These are phyloP conservation scores for Posidonia oceanica DNA, from an alignment of 116 monocot species.

Conservation along the genomic window DNA sequence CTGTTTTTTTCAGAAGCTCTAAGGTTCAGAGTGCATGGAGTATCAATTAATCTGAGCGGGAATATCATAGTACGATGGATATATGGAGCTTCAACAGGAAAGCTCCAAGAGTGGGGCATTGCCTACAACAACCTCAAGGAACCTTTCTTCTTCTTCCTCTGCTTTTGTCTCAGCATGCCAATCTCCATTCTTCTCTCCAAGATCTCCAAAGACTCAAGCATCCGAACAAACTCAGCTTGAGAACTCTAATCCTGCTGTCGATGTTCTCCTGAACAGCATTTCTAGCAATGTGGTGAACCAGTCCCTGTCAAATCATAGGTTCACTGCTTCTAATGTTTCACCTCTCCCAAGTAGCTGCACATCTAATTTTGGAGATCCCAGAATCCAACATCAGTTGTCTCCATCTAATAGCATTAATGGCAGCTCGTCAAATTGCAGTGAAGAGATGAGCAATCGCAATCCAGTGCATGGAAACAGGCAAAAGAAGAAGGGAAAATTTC, in stretches of 20 bases:
- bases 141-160: constrained; percentile 83
- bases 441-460: constrained; percentile 10
- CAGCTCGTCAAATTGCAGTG: constrained; percentile 34
- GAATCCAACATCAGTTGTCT: constrained; percentile 11
- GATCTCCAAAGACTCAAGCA: constrained; percentile 34
- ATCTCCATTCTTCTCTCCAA: constrained; percentile 93
- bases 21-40: constrained; percentile 20
- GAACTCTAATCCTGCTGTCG: background rate
- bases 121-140: constrained; percentile 34
- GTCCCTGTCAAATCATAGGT: background rate
- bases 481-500: constrained; percentile 32
- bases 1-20: background rate
- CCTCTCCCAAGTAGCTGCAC: constrained; percentile 31
- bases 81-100: constrained; percentile 93
- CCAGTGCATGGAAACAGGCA: constrained; percentile 23
- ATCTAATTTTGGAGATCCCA: constrained; percentile 35
- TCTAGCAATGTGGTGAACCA: constrained; percentile 1
- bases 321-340: constrained; percentile 25
- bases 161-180: constrained; percentile 92
- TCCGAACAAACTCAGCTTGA: constrained; percentile 8
- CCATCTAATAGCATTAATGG: constrained; percentile 28
- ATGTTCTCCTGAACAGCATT: constrained; percentile 5
- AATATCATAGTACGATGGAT: constrained; percentile 63
- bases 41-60: constrained; percentile 15
- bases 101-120: constrained; percentile 61